Evolutionary conservation across 192 early-diverging fungal genomes (phyloP), one percentile per base, ranked within the genome.

Genomic region (Coemansia sp.): DNA sequence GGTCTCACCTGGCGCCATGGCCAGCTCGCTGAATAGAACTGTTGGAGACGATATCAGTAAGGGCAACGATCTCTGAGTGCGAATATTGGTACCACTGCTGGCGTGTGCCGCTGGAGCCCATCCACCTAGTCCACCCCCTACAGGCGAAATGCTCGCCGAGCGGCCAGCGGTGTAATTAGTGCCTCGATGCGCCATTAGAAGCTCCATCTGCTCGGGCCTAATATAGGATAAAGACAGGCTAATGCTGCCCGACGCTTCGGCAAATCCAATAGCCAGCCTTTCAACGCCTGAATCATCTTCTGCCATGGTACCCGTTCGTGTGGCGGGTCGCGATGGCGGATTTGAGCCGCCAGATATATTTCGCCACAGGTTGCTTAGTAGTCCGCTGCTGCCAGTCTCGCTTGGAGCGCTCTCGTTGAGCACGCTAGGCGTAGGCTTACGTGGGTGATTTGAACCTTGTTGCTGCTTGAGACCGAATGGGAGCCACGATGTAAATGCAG

Each of bases 1-100:
- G 11, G 81, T 75, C 61, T 83, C 76, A 40, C 81, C 81, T 7
- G 81, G 75, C 9, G 59, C 66, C 51, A 83, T 72, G 19, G 17
- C 66, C 14, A 83, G 76, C 66, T 83, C 81, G 69, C 81, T 83
- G 57, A 77, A 83, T 19, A 83, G 67, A 11, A 83, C 73, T 0
- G 72, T 68, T 9, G 81, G 75, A 51, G 74, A 67, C 6, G 74
- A 70, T 6, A 70, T 62, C 66, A 81, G 31, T 36, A 81, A 46
- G 1, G 79, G 79, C 4, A 81, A 34, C 17, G 71, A 45, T 36
- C 57, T 70, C 40, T 77, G 74, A 14, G 74, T 27, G 54, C 79
- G 73, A 33, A 40, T n/a, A 50, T 29, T 27, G 27, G 59, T 3
- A 44, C 57, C 21, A 29, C 59, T 44, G 34, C 63, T 54, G 5